Evolutionary conservation across 306 rosid genomes (phyloP), one percentile per base, ranked within the genome.

Genomic region (Dryas alaskensis): DNA sequence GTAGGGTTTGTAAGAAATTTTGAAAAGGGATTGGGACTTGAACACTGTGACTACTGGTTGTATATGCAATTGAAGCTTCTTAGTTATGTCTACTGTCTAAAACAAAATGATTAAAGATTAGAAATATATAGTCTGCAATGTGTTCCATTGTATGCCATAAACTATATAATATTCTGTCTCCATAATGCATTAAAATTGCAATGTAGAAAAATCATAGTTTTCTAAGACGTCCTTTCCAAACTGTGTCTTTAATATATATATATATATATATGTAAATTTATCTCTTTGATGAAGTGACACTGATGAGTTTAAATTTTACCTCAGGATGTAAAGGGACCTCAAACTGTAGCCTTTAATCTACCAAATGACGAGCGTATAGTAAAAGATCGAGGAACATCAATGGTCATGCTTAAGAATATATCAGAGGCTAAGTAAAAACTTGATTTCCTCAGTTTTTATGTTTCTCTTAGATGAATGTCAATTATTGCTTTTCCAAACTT

Each of bases 321-420:
- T 76, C 89, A 94, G 98, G 98, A 92, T 87, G 92, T 91, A 67
- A 88, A 87, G 85, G 98, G 98, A 70, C 98, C 98, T 68, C 98
- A 94, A 77, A 89, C 96, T 77, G 93, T 86, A 81, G 98, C 97
- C 82, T 91, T 91, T 81, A 94, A 92, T 87, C 89, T 94, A 65
- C 98, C 98, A 71, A 94, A 92, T 87, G 98, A 94, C 4, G 95
- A 94, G 82, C 92, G 77, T 19, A 94, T 94, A 54, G 96, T 94
- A 19, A 89, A 89, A 31, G 97, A 88, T 60, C 89, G 85, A 59
- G 97, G 98, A 83, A 65, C 98, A 66, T 89, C 98, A 74, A 94
- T 91, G 98, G 97, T 94, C 79, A 88, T 94, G 86, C 97, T 92
- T 69, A 94, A 94, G 92, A 94, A 94, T 89, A 89, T 94, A 75